phyloP scores from a whole-genome alignment of 371 early-diverging fungal species.

The Mucor velutinosus region DNA sequence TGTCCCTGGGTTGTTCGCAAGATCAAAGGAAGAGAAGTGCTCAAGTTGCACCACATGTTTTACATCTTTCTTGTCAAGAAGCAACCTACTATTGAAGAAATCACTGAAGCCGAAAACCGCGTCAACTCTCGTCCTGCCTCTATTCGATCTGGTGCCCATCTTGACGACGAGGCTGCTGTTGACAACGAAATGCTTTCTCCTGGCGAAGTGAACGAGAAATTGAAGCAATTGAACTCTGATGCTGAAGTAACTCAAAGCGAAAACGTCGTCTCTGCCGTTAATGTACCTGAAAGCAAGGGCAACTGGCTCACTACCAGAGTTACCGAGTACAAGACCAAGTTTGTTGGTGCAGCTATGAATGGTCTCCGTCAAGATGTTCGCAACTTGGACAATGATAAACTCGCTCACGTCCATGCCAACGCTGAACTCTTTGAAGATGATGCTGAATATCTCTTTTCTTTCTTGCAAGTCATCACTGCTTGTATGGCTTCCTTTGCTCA shows the following conservation, averaged over 20 bases:
- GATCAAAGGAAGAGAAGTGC: constrained; percentile 62
- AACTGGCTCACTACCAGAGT: background rate
- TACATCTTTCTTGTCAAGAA: constrained; percentile 53
- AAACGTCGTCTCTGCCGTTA: background rate
- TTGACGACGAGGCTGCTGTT: constrained; percentile 14
- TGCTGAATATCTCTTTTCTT: constrained; percentile 82
- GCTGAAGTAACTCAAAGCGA: background rate
- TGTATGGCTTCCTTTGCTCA: constrained; percentile 86
- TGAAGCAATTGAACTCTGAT: background rate
- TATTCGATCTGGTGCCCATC: constrained; percentile 16
- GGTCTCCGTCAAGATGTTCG: constrained; percentile 68
- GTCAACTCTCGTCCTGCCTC: constrained; percentile 49
- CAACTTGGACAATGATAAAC: constrained; percentile 46
- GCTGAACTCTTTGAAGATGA: constrained; percentile 73
- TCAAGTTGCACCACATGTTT: constrained; percentile 72
- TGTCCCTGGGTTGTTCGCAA: constrained; percentile 66
- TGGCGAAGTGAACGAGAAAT: background rate
- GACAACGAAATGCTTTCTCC: constrained; percentile 11
- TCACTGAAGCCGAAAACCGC: constrained; percentile 19
- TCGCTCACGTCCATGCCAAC: constrained; percentile 57
- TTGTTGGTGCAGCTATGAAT: constrained; percentile 17
- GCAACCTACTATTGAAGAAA: constrained; percentile 39
- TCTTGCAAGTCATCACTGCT: constrained; percentile 84
- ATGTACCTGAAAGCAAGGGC: background rate
- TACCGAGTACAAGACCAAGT: constrained; percentile 14